Base-by-base conservation (phyloP, 2,329 filamentous ascomycete species). In the Apiospora kogelbergensis region DNA sequence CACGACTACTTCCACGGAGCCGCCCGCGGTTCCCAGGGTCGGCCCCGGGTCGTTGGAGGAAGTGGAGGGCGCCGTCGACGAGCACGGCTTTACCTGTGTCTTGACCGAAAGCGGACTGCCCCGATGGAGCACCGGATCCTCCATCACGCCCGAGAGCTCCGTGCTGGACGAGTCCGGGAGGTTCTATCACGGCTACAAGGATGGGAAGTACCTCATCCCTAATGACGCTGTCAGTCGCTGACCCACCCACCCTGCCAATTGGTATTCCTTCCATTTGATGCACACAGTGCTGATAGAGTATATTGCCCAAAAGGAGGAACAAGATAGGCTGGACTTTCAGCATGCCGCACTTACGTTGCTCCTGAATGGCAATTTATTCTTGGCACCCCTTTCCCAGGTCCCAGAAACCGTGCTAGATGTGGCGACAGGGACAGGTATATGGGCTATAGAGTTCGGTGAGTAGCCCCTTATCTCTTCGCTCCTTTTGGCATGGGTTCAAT, bases 241-340 rank as follows among this genome's bases (percentile, higher is more conserved):
- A 17, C 24, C n/a, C 24, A 24, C n/a, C n/a, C n/a, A 57, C n/a
- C 13, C 17, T 20, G 10, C 48, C 22, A 6, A 13, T 22, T 30
- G 17, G n/a, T 15, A n/a, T n/a, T n/a, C 13, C 17, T 20, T 26
- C 48, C 22, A 6, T 2, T 22, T 30, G 17, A 26, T 15, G 13
- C 17, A 15, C 11, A 15, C 3, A 15, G 40, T 15, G 40, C 40
- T 42, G 11, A 42, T 42, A 42, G 7, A 42, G 40, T 15, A 42
- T 15, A 30, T 30, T 2, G 5, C 20, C 30, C 13, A 30, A 44
- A 7, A 68, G 63, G 63, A 65, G 6, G 68, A 69, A 46, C 68
- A 69, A 60, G 68, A 69, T 24, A 48, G 68, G 3, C n/a, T 69
- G n/a, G 68, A 69, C 33, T 66, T 69, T 15, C 68, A 69, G 20